Conservation (phyloP, 495 filamentous ascomycete genomes). For the Cairneyella variabilis region DNA sequence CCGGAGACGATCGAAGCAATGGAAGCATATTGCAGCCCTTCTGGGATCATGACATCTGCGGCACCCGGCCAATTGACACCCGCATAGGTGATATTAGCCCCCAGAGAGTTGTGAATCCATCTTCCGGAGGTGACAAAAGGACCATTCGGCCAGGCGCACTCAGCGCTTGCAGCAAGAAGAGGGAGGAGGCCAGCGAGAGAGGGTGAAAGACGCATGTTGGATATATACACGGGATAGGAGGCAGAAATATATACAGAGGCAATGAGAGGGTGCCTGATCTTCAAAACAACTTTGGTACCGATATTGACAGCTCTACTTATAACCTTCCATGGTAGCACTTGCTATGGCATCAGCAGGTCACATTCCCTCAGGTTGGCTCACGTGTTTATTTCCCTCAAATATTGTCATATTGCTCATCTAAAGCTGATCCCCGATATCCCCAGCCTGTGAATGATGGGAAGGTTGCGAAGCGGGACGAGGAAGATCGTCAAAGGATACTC, state of each 20-base stretch:
- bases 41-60: conserved; percentile 41
- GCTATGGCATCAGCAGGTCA: no score
- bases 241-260: background rate
- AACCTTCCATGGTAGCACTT: background rate
- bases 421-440: no score
- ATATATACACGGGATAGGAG: background rate
- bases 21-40: conserved; percentile 39
- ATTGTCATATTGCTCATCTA: no score
- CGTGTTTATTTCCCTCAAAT: no score
- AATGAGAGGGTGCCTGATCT: background rate
- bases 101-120: conserved; percentile 36
- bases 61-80: conserved; percentile 45
- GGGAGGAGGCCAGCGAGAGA: background rate
- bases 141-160: conserved; percentile 6
- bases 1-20: conserved; percentile 34
- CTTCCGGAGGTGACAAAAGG: conserved; percentile 24
- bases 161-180: background rate
- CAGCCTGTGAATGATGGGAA: no score
- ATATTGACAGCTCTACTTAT: no score
- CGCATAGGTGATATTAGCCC: conserved; percentile 34
- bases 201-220: conserved; percentile 4
- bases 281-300: background rate
- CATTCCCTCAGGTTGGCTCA: no score
- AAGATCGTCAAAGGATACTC: no score
- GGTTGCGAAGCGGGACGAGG: no score